Base-by-base conservation (phyloP, 495 filamentous ascomycete species). In the Diplogelasinospora grovesii region DNA sequence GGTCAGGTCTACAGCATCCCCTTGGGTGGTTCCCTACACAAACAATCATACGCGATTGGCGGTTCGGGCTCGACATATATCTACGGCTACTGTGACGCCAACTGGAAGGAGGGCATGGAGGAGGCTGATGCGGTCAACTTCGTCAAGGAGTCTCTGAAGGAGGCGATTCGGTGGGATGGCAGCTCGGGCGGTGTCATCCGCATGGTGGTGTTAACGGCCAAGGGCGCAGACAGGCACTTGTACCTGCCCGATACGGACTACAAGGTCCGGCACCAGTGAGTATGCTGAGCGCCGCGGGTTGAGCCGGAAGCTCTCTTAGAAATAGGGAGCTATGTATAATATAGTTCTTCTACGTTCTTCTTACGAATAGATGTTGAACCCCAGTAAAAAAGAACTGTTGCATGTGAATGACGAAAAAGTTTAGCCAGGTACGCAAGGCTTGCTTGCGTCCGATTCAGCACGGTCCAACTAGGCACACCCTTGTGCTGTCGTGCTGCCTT, bases 91-190 rank as follows among this genome's bases (percentile, higher is more conserved):
- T 97, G 92, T 60, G 89, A 98, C 63, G 81, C 89, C 36, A 77
- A 98, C 73, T 98, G 92, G 92, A 81, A 76, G 56, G 93, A 96
- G 59, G 78, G 79, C 50, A 97, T 98, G 89, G 84, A 83, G 18
- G 90, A 98, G 73, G 72, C 77, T 28, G 88, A 94, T 45, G 93
- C 92, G n/a, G 75, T 98, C 41, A 64, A 79, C 20, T 98, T 97
- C 49, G 93, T 98, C 52, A 95, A 93, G 61, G 82, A 78, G 27
- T 78, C 92, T 8, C 65, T 98, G 60, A 72, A 78, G 54, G 89
- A 98, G 69, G 92, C 92, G 10, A 94, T 98, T 73, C 95, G 94
- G 67, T 97, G 92, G 92, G 92, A 98, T 61, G 90, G 92, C 29
- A 95, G 89, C 70, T 97, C 93, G 8, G 92, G 92, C 39, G 92